Evolutionary conservation across 176 grass and related monocot genomes (phyloP).

Genomic region (Eragrostis nindensis): DNA sequence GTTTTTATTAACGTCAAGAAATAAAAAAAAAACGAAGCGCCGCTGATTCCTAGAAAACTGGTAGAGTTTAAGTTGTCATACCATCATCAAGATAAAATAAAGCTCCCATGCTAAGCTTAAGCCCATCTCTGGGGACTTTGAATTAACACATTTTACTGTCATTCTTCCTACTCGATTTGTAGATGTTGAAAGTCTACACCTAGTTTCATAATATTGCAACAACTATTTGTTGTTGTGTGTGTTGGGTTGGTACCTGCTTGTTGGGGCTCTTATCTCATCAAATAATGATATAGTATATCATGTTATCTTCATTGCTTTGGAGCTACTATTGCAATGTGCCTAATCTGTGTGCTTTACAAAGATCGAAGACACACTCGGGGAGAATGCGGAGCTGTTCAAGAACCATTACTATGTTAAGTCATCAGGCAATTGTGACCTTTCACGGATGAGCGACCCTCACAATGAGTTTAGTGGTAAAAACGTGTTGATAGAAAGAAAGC

Average conservation of each 20-base stretch:
- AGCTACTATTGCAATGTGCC: constrained; percentile 17
- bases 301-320: constrained; percentile 27
- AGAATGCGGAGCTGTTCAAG: constrained; percentile 76
- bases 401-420: constrained; percentile 96
- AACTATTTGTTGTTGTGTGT: no score
- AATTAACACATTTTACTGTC: not conserved
- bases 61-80: not conserved
- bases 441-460: constrained; percentile 86
- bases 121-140: not conserved
- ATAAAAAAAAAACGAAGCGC: no score
- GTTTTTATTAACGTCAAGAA: no score
- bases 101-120: not conserved
- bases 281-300: constrained; percentile 25
- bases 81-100: not conserved
- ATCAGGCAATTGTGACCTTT: constrained; percentile 95
- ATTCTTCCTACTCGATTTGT: not conserved
- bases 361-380: constrained; percentile 86
- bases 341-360: constrained; percentile 37
- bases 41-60: constrained; percentile 24
- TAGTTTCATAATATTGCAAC: not conserved
- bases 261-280: constrained; percentile 10
- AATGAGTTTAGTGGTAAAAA: constrained; percentile 87
- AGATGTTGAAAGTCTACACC: constrained; percentile 3
- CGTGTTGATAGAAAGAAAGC: constrained; percentile 82
- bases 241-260: constrained; percentile 17